A percentile compares a stretch with the other conserved stretches of the same genome.
Evolutionary conservation across 2,329 filamentous ascomycete genomes (phyloP).

Genomic region (Teratosphaeria viscida): DNA sequence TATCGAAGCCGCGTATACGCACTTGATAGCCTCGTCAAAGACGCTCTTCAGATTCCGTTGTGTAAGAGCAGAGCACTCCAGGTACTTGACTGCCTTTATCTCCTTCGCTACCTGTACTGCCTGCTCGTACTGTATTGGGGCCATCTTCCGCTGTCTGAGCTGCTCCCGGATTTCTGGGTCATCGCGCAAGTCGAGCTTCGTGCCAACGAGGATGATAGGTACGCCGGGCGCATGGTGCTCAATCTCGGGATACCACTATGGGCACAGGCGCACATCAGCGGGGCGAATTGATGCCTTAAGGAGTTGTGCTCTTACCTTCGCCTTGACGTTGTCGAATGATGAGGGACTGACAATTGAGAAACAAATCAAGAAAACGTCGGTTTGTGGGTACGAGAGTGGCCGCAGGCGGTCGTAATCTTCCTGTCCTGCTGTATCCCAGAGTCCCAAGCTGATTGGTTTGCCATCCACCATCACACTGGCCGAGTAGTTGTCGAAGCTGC

Average conservation of each 20-base stretch:
- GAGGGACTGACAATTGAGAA: slow-evolving; percentile 97
- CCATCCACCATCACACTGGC: slow-evolving; percentile 98
- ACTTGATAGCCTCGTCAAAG: slow-evolving; percentile 98
- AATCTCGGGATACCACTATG: slow-evolving; percentile 95
- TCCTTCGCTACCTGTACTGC: slow-evolving; percentile 82
- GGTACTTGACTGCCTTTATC: slow-evolving; percentile 91
- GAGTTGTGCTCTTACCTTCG: slow-evolving; percentile 57
- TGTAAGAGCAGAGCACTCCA: slow-evolving; percentile 94
- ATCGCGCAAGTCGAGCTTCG: slow-evolving; percentile 91
- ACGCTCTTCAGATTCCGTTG: slow-evolving; percentile 97
- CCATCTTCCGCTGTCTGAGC: slow-evolving; percentile 85
- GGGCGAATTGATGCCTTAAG: not conserved
- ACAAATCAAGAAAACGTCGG: slow-evolving; percentile 95
- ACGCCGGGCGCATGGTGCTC: slow-evolving; percentile 92
- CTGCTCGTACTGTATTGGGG: slow-evolving; percentile 91
- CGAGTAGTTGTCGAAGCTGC: slow-evolving; percentile 95
- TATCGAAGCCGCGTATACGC: slow-evolving; percentile 28
- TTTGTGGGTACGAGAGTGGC: slow-evolving; percentile 94
- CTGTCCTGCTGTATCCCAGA: slow-evolving; percentile 98
- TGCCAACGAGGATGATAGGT: slow-evolving; percentile 92
- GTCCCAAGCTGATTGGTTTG: slow-evolving; percentile 88
- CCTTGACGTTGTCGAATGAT: slow-evolving; percentile 97
- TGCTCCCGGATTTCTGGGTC: slow-evolving; percentile 72
- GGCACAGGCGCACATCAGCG: not conserved
- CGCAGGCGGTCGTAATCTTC: slow-evolving; percentile 95